These are phyloP conservation scores for Coprinopsis sp. DNA, from an alignment of 768 basidiomycete genomes.

Conservation along the genomic window DNA sequence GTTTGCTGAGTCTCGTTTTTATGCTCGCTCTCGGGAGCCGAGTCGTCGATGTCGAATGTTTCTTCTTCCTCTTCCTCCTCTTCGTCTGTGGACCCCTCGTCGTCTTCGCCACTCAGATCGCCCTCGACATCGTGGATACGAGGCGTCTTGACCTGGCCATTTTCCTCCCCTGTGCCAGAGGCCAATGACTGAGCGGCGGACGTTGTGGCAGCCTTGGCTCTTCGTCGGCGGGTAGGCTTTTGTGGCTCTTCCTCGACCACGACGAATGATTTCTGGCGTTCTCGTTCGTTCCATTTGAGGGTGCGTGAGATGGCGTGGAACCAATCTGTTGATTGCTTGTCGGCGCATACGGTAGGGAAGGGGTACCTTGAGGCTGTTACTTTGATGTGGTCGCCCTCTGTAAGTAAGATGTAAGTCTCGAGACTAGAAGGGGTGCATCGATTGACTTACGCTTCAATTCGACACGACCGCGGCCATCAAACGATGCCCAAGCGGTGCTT, in stretches of 20 bases:
- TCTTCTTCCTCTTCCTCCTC: conserved; percentile 59
- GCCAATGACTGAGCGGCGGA: too few species aligned
- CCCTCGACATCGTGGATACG: conserved; percentile 24
- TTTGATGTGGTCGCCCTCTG: conserved; percentile 99
- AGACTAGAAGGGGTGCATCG: background rate
- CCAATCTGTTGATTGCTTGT: conserved; percentile 98
- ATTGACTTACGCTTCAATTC: conserved; percentile 82
- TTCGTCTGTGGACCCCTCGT: conserved; percentile 47
- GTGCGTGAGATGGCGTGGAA: conserved; percentile 96
- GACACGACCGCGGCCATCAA: conserved; percentile 94
- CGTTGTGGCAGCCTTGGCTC: conserved; percentile 15
- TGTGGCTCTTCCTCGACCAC: conserved; percentile 86
- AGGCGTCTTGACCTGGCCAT: conserved; percentile 11
- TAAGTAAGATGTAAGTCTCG: conserved; percentile 8
- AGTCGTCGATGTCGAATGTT: conserved; percentile 92
- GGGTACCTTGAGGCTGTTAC: conserved; percentile 96
- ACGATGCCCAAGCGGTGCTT: conserved; percentile 98
- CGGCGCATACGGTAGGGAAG: conserved; percentile 97
- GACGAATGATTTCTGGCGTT: conserved; percentile 97
- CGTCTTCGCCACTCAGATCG: conserved; percentile 40
- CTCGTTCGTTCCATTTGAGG: conserved; percentile 98
- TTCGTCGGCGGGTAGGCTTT: conserved; percentile 32
- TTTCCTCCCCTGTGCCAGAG: background rate
- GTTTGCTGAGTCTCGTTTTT: conserved; percentile 13
- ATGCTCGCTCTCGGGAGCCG: conserved; percentile 32